Percentiles rank a stretch among this genome's conserved stretches.
Evolutionary conservation across 768 basidiomycete genomes (phyloP).

Genomic region (Cystofilobasidium capitatum): DNA sequence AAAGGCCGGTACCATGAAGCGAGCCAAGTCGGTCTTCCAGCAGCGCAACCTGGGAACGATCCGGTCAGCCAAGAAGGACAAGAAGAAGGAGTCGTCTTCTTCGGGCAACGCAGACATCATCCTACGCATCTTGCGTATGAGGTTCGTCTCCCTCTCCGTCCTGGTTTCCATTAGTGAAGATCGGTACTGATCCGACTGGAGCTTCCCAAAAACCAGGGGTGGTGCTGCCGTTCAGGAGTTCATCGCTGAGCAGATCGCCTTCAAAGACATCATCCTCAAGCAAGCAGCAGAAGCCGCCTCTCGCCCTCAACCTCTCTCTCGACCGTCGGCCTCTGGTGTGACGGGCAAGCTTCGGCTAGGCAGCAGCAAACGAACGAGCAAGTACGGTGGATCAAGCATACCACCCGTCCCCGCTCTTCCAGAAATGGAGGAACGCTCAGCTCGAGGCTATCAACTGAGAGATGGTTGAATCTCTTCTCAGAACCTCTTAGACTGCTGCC

Average conservation of each 20-base stretch:
- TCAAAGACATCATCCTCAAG: constrained; percentile 22
- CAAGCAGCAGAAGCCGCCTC: constrained; percentile 13
- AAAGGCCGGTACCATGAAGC: constrained; percentile 63
- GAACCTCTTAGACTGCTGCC: no score
- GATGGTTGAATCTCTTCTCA: no score
- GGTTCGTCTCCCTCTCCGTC: constrained; percentile 47
- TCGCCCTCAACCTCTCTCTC: constrained; percentile 16
- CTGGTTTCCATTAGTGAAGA: neutral
- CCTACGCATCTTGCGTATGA: constrained; percentile 88
- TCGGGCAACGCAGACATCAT: constrained; percentile 72
- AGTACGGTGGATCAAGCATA: constrained; percentile 1
- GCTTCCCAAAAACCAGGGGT: neutral
- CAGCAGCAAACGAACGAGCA: neutral
- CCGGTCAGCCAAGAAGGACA: constrained; percentile 83
- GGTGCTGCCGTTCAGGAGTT: constrained; percentile 23
- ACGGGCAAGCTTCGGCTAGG: neutral
- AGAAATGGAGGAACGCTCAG: neutral
- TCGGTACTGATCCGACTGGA: neutral
- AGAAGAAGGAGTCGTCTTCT: constrained; percentile 47
- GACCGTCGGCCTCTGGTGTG: neutral
- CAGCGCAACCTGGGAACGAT: constrained; percentile 96
- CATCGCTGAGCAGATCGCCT: constrained; percentile 26
- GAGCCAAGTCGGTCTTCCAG: constrained; percentile 82
- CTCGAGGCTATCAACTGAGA: constrained; percentile 10
- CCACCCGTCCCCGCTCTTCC: constrained; percentile 16